Conservation (phyloP, 257 asterid species). For the Solanum piurae region DNA sequence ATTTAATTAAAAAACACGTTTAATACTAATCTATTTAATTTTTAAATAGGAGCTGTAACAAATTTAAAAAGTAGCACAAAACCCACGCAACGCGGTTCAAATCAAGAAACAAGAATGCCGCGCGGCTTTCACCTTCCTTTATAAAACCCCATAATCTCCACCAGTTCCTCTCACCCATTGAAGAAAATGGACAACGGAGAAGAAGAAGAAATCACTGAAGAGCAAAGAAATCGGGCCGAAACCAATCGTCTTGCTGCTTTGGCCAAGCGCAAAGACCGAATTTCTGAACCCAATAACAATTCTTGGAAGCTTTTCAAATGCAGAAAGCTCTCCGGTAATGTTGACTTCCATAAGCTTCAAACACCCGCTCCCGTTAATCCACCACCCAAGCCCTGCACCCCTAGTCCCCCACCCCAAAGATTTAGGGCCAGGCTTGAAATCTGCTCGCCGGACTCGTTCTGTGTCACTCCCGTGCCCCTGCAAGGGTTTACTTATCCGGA, state of each 20-base stretch:
- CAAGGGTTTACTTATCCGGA: constrained; percentile 59
- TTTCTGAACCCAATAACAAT: background rate
- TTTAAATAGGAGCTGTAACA: background rate
- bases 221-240: constrained; percentile 65
- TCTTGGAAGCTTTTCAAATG: constrained; percentile 56
- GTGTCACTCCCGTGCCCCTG: constrained; percentile 44
- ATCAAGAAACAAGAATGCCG: background rate
- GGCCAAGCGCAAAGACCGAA: constrained; percentile 74
- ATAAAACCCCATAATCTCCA: background rate
- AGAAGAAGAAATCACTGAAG: constrained; percentile 50
- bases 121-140: background rate
- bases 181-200: background rate
- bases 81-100: background rate
- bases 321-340: constrained; percentile 26
- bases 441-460: constrained; percentile 78
- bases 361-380: constrained; percentile 1
- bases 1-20: background rate
- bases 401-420: constrained; percentile 20
- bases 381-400: background rate
- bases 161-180: background rate
- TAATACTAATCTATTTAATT: background rate
- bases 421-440: constrained; percentile 62
- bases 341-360: constrained; percentile 3
- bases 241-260: constrained; percentile 78
- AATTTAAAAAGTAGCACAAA: background rate